phyloP scores from a whole-genome alignment of 768 basidiomycete genomes.

The Tylopilus intermedius region DNA sequence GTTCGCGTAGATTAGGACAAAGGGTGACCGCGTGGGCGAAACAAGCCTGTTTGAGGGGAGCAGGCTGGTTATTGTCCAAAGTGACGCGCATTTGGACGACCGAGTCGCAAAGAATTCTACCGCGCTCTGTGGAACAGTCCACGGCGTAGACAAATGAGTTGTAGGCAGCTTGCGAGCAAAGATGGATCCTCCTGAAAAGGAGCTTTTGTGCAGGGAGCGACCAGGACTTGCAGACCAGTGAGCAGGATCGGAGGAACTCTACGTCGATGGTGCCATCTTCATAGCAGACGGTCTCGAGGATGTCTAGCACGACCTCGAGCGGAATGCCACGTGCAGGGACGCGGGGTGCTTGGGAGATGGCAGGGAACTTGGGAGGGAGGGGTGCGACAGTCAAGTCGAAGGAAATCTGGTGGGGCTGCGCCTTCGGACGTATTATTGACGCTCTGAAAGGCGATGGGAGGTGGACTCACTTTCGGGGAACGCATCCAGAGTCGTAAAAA shows the following conservation, averaged over 20 bases:
- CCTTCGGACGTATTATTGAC: conserved; percentile 20
- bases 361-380: conserved; percentile 19
- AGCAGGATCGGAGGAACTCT: conserved; percentile 45
- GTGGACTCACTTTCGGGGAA: conserved; percentile 23
- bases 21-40: conserved; percentile 54
- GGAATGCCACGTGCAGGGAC: conserved; percentile 41
- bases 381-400: conserved; percentile 34
- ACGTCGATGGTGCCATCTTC: conserved; percentile 35
- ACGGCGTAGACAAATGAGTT: conserved; percentile 51
- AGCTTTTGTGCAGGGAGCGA: conserved; percentile 58
- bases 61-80: conserved; percentile 66
- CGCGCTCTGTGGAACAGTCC: conserved; percentile 42
- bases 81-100: conserved; percentile 52
- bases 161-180: conserved; percentile 51
- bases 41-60: conserved; percentile 47
- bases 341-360: conserved; percentile 15
- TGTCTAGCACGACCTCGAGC: conserved; percentile 56
- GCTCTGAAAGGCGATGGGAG: background rate
- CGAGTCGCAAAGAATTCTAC: conserved; percentile 46
- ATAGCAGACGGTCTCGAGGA: conserved; percentile 55
- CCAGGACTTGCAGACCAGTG: conserved; percentile 68
- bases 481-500: conserved; percentile 19
- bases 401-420: conserved; percentile 35
- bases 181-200: conserved; percentile 53
- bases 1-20: conserved; percentile 55